Evolutionary conservation across 1,139 yeast species (phyloP).

Genomic region (Blastobotrys proliferans): DNA sequence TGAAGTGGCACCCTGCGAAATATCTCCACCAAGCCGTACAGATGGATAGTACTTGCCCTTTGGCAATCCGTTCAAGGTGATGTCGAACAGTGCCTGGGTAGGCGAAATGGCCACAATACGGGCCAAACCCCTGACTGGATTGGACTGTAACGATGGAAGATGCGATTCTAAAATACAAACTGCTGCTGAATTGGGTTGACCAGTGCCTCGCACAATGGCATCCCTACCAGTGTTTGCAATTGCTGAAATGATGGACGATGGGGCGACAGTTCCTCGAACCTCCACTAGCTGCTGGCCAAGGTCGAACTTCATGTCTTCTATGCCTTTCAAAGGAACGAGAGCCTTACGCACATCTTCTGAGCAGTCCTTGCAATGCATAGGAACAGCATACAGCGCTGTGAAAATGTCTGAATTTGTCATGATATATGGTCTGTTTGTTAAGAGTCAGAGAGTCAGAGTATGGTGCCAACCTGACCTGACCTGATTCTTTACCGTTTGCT

Average conservation of each 20-base stretch:
- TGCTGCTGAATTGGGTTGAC: constrained; percentile 82
- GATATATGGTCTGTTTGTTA: not conserved
- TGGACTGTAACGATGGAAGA: constrained; percentile 42
- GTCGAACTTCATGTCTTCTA: constrained; percentile 49
- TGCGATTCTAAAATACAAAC: constrained; percentile 84
- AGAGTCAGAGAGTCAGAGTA: no score
- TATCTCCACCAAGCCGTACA: constrained; percentile 67
- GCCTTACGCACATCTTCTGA: constrained; percentile 56
- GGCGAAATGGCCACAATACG: constrained; percentile 69
- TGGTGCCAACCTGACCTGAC: no score
- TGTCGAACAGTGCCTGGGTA: constrained; percentile 56
- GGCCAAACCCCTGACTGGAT: constrained; percentile 82
- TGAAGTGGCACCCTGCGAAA: constrained; percentile 66
- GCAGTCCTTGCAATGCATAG: constrained; percentile 69
- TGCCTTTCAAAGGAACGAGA: constrained; percentile 41
- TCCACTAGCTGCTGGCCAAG: constrained; percentile 54
- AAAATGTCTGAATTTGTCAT: not conserved
- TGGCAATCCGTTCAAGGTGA: constrained; percentile 65
- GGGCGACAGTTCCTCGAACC: constrained; percentile 63
- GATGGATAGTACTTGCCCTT: constrained; percentile 67
- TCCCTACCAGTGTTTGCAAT: constrained; percentile 75
- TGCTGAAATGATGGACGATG: constrained; percentile 60
- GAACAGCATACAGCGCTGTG: constrained; percentile 40
- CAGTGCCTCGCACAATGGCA: constrained; percentile 90
- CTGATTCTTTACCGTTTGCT: not conserved